These are phyloP conservation scores for Nothomitra cinnamomea DNA, from an alignment of 2,329 filamentous ascomycete genomes.

Conservation along the genomic window DNA sequence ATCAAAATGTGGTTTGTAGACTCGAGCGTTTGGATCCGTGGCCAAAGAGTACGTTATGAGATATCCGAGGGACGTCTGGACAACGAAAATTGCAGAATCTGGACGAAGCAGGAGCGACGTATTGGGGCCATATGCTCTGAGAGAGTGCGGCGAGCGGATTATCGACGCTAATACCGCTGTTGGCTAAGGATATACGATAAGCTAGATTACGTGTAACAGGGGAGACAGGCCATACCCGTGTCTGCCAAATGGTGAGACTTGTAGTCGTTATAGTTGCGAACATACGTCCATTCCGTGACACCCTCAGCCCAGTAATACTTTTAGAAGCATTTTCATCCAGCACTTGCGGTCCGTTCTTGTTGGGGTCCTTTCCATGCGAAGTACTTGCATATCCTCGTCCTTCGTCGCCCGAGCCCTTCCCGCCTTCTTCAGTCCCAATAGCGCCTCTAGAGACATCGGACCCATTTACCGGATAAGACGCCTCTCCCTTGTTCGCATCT, in stretches of 20 bases:
- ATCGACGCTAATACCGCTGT: conserved; percentile 77
- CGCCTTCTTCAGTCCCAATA: not conserved
- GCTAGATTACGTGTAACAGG: conserved; percentile 7
- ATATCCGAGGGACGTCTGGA: conserved; percentile 72
- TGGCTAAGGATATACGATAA: conserved; percentile 37
- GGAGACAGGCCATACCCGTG: conserved; percentile 43
- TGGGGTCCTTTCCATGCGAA: not conserved
- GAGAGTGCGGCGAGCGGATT: conserved; percentile 61
- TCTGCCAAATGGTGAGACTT: conserved; percentile 90
- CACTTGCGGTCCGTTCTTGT: not conserved
- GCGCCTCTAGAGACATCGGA: not conserved
- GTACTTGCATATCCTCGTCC: not conserved
- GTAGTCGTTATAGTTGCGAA: conserved; percentile 79
- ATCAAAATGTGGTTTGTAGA: conserved; percentile 59
- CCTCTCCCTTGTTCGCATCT: not conserved
- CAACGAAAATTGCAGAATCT: conserved; percentile 80
- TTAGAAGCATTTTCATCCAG: conserved; percentile 27
- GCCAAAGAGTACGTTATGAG: conserved; percentile 90
- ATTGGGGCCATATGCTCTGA: conserved; percentile 73
- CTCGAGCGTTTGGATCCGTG: conserved; percentile 61
- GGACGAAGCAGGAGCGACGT: conserved; percentile 71
- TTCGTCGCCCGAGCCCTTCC: not conserved
- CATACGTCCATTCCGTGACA: conserved; percentile 62
- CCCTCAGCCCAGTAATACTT: conserved; percentile 54
- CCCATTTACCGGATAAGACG: not conserved